These are phyloP conservation scores for Deakozyma indianensis DNA, from an alignment of 805 yeast species.

Conservation along the genomic window DNA sequence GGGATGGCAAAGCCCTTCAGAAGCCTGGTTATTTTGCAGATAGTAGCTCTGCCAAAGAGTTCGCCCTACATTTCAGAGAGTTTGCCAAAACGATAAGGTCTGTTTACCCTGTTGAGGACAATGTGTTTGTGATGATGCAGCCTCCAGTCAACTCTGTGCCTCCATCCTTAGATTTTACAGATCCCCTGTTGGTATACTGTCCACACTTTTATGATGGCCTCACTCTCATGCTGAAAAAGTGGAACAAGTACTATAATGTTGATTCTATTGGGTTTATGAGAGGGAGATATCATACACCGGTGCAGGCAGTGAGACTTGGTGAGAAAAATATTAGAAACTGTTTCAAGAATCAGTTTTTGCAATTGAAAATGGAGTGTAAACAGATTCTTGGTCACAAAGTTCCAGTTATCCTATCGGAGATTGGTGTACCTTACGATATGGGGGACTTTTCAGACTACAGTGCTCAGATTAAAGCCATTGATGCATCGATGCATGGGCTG, in stretches of 20 bases:
- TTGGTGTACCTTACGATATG: conserved; percentile 98
- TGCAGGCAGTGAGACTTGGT: conserved; percentile 57
- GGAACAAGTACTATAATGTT: conserved; percentile 75
- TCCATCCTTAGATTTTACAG: conserved; percentile 45
- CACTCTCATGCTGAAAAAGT: conserved; percentile 79
- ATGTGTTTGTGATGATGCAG: conserved; percentile 51
- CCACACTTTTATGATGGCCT: conserved; percentile 94
- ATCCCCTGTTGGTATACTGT: conserved; percentile 52
- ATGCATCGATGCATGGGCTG: conserved; percentile 65
- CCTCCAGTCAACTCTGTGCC: conserved; percentile 72
- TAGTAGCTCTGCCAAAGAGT: conserved; percentile 17
- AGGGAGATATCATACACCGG: conserved; percentile 60
- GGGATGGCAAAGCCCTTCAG: conserved; percentile 34
- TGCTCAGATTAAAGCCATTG: conserved; percentile 70
- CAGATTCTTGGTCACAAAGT: conserved; percentile 44
- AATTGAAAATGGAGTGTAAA: conserved; percentile 49
- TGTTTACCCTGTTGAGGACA: conserved; percentile 14
- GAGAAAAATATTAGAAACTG: conserved; percentile 61
- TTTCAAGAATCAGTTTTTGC: conserved; percentile 51
- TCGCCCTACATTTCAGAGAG: conserved; percentile 22
- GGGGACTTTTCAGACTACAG: conserved; percentile 57
- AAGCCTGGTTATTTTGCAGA: conserved; percentile 36
- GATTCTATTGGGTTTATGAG: conserved; percentile 83
- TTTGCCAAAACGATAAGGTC: not conserved
- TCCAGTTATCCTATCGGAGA: conserved; percentile 77